Percentiles rank a stretch among this genome's conserved stretches.
phyloP scores from a whole-genome alignment of 1,284 basidiomycete species.

The Hemileia vastatrix region DNA sequence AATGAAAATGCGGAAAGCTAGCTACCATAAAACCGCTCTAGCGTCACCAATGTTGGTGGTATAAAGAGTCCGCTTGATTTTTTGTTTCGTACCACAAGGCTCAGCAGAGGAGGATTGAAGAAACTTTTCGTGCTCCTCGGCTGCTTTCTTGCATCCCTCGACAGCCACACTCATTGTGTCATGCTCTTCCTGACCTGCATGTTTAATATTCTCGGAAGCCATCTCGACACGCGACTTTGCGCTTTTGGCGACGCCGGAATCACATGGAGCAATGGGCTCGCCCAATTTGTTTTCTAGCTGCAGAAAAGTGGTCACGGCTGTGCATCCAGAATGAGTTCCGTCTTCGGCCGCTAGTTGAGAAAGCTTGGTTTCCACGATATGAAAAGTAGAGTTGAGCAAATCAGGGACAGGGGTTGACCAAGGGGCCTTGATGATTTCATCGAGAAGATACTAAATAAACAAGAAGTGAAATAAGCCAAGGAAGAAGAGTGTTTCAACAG shows the following conservation, averaged over 20 bases:
- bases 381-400: conserved; percentile 84
- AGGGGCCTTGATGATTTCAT: conserved; percentile 46
- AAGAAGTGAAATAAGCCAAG: conserved; percentile 1
- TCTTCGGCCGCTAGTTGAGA: conserved; percentile 72
- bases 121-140: conserved; percentile 29
- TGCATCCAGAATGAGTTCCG: conserved; percentile 92
- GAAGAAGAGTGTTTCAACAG: neutral
- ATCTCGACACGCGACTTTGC: conserved; percentile 13
- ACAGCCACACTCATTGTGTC: conserved; percentile 10
- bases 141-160: conserved; percentile 29
- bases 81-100: conserved; percentile 35
- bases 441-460: conserved; percentile 53
- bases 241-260: conserved; percentile 20
- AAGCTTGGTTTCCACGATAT: conserved; percentile 72
- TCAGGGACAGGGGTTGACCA: conserved; percentile 64
- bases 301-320: conserved; percentile 92
- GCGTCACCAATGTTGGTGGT: conserved; percentile 95
- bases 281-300: conserved; percentile 67
- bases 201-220: too few relatives aligned
- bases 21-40: conserved; percentile 65
- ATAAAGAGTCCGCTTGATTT: conserved; percentile 71
- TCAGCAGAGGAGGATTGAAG: conserved; percentile 2
- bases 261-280: conserved; percentile 39
- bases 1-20: too few relatives aligned
- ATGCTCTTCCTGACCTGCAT: conserved; percentile 6